Evolutionary conservation across 208 protist species (phyloP), one percentile per base, ranked within the genome.

Genomic region (Acanthamoeba lenticulata): DNA sequence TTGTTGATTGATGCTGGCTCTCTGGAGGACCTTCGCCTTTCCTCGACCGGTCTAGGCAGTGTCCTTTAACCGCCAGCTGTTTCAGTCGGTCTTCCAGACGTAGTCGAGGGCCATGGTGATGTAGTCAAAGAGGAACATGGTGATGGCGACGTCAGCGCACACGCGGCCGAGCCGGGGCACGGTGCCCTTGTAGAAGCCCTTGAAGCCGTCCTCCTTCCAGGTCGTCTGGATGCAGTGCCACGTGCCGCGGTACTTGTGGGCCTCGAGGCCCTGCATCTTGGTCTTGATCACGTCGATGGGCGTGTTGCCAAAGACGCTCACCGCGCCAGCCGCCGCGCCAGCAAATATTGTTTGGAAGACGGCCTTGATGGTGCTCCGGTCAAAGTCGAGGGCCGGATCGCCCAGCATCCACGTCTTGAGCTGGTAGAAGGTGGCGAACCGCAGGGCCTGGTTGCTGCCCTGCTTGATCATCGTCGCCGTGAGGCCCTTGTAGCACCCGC

Each of bases 211-310:
- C 90, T 94, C 69, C n/a, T 47, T 19, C 24, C n/a, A 72, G 36
- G 93, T 95, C 19, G 29, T 24, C 60, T 67, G 60, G 62, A 88
- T 34, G 92, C 90, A 94, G 81, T 95, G 47, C 36, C 34, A 57
- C 7, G 72, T 49, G 65, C 45, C 77, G 24, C 74, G 29, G 90
- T 95, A 95, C 90, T 94, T 45, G 24, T 69, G n/a, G 15, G 90
- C 49, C 27, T 94, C 94, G 36, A 95, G 47, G 15, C 94, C 94
- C 92, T 95, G 90, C 83, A 95, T 92, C 29, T 62, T 44, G 34
- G 92, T 95, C 94, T 95, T 95, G 86, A 95, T 92, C 17, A 95
- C 94, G 89, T 95, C 94, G 40, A 95, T 93, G n/a, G 94, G 94
- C 24, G 55, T 95, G 91, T 95, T 95, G 38, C 92, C 94, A 60